phyloP scores from a whole-genome alignment of 2,329 filamentous ascomycete species.

The Pleurostoma richardsiae region DNA sequence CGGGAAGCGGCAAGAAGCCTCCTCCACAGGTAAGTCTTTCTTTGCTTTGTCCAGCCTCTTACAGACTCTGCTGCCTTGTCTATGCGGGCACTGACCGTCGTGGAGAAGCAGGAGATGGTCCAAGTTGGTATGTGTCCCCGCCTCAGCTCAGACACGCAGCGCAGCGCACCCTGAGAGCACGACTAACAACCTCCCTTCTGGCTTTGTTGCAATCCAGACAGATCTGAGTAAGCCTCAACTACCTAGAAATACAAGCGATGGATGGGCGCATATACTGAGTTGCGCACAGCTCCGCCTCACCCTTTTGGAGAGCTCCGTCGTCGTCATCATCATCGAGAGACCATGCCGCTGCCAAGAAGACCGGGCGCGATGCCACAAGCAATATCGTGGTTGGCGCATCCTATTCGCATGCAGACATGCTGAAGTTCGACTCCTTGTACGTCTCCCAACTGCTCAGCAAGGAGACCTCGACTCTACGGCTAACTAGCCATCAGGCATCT shows the following conservation, averaged over 20 bases:
- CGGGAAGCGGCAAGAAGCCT: constrained; percentile 63
- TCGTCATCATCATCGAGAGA: constrained; percentile 13
- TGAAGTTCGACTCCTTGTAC: constrained; percentile 80
- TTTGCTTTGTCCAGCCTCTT: constrained; percentile 1
- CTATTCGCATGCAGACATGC: constrained; percentile 93
- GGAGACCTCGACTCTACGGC: neutral
- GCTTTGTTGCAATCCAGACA: constrained; percentile 37
- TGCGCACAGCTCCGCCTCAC: constrained; percentile 67
- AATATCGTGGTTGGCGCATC: constrained; percentile 84
- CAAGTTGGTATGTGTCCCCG: constrained; percentile 77
- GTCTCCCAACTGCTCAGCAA: constrained; percentile 16
- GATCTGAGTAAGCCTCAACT: constrained; percentile 52
- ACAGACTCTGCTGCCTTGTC: constrained; percentile 5
- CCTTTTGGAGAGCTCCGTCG: constrained; percentile 71
- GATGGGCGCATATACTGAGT: constrained; percentile 17
- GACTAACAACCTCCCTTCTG: neutral
- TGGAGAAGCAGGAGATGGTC: constrained; percentile 83
- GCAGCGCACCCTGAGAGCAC: neutral
- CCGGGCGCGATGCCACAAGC: constrained; percentile 45
- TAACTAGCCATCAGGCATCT: constrained; percentile 42
- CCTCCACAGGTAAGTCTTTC: constrained; percentile 59
- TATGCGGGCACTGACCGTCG: constrained; percentile 27
- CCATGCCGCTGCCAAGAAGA: constrained; percentile 33
- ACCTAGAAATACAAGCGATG: neutral
- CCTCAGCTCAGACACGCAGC: constrained; percentile 3